Percentiles rank a stretch among this genome's conserved stretches.
Conservation (phyloP, 352 stramenopile genomes). For the Saprolegnia diclina region DNA sequence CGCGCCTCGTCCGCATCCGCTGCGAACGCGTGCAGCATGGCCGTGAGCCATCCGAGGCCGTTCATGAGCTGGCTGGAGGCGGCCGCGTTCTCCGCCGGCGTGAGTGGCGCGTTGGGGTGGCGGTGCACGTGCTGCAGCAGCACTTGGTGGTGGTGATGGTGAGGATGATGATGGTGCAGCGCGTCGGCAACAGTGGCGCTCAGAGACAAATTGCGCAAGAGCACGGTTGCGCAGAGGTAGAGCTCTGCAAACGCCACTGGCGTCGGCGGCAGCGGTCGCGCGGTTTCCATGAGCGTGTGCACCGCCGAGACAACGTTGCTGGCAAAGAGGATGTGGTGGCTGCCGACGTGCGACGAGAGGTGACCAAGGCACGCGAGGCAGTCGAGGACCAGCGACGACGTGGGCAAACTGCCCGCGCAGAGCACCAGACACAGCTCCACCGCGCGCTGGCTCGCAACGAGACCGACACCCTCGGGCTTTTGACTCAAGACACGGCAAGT, state of each 20-base stretch:
- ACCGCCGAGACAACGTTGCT: not conserved
- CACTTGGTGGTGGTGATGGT: not conserved
- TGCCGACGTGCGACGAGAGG: conserved; percentile 15
- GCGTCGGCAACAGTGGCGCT: not conserved
- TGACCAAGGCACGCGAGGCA: conserved; percentile 17
- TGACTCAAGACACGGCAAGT: conserved; percentile 32
- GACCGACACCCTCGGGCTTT: not conserved
- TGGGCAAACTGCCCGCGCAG: not conserved
- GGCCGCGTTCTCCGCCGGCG: conserved; percentile 49
- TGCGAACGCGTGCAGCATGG: not conserved
- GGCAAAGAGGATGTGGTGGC: conserved; percentile 14
- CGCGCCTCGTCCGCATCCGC: not conserved
- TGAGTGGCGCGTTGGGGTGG: conserved; percentile 51
- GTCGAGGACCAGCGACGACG: not conserved
- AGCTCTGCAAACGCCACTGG: not conserved
- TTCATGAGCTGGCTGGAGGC: conserved; percentile 35
- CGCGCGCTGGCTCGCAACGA: conserved; percentile 7
- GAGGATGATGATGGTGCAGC: not conserved
- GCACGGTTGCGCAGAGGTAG: not conserved
- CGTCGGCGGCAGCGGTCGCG: not conserved
- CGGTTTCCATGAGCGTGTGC: not conserved
- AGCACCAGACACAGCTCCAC: conserved; percentile 14
- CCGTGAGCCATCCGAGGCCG: conserved; percentile 10
- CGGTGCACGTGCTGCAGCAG: conserved; percentile 28
- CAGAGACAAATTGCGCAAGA: conserved; percentile 19